Percentiles rank a stretch among this genome's conserved stretches.
phyloP scores from a whole-genome alignment of 495 filamentous ascomycete genomes.

The Bryoglossum gracile region DNA sequence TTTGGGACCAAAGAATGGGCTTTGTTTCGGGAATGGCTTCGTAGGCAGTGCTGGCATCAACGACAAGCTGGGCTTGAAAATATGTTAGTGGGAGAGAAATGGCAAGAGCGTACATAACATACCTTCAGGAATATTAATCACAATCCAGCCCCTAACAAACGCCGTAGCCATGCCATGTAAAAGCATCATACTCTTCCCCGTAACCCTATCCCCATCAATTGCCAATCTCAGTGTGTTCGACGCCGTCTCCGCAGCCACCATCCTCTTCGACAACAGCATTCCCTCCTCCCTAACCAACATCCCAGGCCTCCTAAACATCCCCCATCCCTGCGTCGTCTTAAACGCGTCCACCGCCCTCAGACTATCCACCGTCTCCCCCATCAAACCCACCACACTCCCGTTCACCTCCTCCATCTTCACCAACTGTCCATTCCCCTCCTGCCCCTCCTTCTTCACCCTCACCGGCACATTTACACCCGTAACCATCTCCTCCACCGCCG shows the following conservation, averaged over 20 bases:
- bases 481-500: constrained; percentile 45
- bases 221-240: constrained; percentile 57
- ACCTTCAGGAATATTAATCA: constrained; percentile 91
- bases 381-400: constrained; percentile 62
- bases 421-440: background rate
- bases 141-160: constrained; percentile 77
- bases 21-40: constrained; percentile 50
- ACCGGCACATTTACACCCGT: no score
- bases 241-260: constrained; percentile 46
- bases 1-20: constrained; percentile 65
- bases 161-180: constrained; percentile 81
- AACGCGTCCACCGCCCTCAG: constrained; percentile 81
- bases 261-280: constrained; percentile 55
- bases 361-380: constrained; percentile 63
- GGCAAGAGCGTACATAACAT: no score
- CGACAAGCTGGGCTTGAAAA: constrained; percentile 67
- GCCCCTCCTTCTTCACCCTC: constrained; percentile 21
- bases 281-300: constrained; percentile 69
- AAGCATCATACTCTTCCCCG: constrained; percentile 79
- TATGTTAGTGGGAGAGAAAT: background rate
- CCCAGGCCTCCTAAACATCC: constrained; percentile 71
- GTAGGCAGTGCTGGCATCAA: constrained; percentile 72
- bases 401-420: constrained; percentile 6
- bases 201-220: constrained; percentile 62
- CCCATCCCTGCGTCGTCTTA: constrained; percentile 86